phyloP scores from a whole-genome alignment of 345 rosid species.

The Chamaenerion angustifolium region DNA sequence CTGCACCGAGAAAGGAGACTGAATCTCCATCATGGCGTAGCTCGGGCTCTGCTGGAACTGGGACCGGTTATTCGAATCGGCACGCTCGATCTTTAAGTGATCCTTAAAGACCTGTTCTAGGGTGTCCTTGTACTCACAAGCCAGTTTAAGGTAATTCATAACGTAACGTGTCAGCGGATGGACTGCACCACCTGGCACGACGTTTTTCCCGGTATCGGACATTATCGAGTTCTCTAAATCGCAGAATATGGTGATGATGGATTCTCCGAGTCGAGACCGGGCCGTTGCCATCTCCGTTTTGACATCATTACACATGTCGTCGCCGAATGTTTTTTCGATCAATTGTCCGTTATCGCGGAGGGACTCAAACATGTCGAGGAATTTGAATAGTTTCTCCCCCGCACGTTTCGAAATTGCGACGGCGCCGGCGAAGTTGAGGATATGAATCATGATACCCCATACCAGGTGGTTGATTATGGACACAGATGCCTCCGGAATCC shows the following conservation, averaged over 20 bases:
- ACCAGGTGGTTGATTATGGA: constrained; percentile 40
- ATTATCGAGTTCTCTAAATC: constrained; percentile 68
- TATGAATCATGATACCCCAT: constrained; percentile 41
- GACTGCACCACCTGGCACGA: constrained; percentile 79
- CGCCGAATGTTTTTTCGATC: constrained; percentile 25
- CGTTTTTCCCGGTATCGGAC: constrained; percentile 51
- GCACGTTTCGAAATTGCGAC: constrained; percentile 56
- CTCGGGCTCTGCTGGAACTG: constrained; percentile 5
- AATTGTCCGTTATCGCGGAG: constrained; percentile 39
- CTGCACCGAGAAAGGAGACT: constrained; percentile 39
- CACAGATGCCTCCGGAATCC: constrained; percentile 13
- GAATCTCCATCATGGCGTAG: constrained; percentile 5
- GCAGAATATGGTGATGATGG: constrained; percentile 43
- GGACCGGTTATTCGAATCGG: constrained; percentile 34
- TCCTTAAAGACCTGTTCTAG: constrained; percentile 68
- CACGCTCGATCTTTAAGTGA: constrained; percentile 56
- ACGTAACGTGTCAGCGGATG: constrained; percentile 87
- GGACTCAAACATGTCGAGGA: constrained; percentile 64
- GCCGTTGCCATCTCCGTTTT: constrained; percentile 36
- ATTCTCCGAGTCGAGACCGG: constrained; percentile 53
- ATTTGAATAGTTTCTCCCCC: constrained; percentile 66
- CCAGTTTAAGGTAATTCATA: constrained; percentile 60
- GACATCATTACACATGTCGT: constrained; percentile 27
- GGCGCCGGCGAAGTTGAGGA: constrained; percentile 71
- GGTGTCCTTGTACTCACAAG: constrained; percentile 64